Evolutionary conservation across 2,329 filamentous ascomycete genomes (phyloP).

Genomic region (Zopfia rhizophila): DNA sequence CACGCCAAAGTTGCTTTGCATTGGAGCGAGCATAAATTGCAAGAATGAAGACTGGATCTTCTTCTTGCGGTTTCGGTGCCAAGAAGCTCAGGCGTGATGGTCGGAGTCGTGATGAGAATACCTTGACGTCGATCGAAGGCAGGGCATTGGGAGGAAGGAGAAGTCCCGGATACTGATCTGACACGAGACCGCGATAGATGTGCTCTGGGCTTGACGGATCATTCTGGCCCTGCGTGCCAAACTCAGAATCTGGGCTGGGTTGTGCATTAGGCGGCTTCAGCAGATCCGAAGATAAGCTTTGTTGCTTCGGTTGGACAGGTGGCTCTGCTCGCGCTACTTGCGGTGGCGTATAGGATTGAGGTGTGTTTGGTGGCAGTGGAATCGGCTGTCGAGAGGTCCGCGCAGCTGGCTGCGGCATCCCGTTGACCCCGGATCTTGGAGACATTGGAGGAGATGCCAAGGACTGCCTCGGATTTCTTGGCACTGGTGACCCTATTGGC

Average conservation of each 20-base stretch:
- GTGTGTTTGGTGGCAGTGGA: slow-evolving; percentile 75
- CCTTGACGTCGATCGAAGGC: slow-evolving; percentile 83
- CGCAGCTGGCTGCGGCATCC: slow-evolving; percentile 71
- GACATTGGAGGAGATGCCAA: slow-evolving; percentile 75
- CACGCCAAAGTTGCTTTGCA: slow-evolving; percentile 84
- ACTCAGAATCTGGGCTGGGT: slow-evolving; percentile 45
- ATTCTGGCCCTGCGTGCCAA: slow-evolving; percentile 33
- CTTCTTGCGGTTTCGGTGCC: slow-evolving; percentile 81
- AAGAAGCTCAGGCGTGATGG: slow-evolving; percentile 88
- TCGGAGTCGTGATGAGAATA: slow-evolving; percentile 93
- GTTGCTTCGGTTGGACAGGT: slow-evolving; percentile 40
- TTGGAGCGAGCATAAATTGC: slow-evolving; percentile 83
- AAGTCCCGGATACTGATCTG: slow-evolving; percentile 87
- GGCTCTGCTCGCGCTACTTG: slow-evolving; percentile 53
- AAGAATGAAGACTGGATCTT: slow-evolving; percentile 93
- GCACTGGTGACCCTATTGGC: slow-evolving; percentile 68
- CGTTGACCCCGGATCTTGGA: slow-evolving; percentile 60
- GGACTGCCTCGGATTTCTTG: slow-evolving; percentile 65
- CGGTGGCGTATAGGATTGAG: slow-evolving; percentile 69
- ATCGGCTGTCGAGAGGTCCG: slow-evolving; percentile 78
- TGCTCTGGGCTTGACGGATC: slow-evolving; percentile 52
- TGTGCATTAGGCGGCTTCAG: slow-evolving; percentile 44
- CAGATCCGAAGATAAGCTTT: slow-evolving; percentile 33
- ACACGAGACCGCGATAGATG: slow-evolving; percentile 81
- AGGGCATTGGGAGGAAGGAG: slow-evolving; percentile 89